Evolutionary conservation across 1,284 basidiomycete genomes (phyloP), one percentile per base, ranked within the genome.

Genomic region (Leccinum pachyderme): DNA sequence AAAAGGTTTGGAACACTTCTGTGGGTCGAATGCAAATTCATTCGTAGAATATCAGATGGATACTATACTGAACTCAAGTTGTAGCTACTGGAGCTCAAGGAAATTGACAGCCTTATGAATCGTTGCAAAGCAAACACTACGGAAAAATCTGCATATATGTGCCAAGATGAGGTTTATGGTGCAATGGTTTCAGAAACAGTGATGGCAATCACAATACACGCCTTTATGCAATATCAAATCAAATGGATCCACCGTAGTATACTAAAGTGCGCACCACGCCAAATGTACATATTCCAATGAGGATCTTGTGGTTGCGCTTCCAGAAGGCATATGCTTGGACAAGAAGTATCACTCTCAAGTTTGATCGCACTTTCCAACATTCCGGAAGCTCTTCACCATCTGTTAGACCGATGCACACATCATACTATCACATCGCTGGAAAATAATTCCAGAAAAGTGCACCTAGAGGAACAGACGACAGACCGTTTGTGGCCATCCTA

Each of bases 261-360:
- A 48, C 2, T 7, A n/a, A 51, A 49, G 41, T 9, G 51, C 63
- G 7, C 28, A 64, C 63, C 13, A 32, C 37, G 28, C 55, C 58
- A 22, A 58, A 54, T 22, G 35, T 37, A 32, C 55, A 57, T 39
- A 54, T 61, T 41, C 64, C 57, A 8, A 58, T 46, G 9, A 64
- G 61, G 12, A 67, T 53, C 54, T 32, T 64, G 52, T 28, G 65
- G 11, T 55, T n/a, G 9, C 52, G 39, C 8, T 54, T 56, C 63
- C 65, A 64, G 54, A 67, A 67, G 2, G 49, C 65, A 5, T 64
- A 67, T 32, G 65, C 67, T 27, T 65, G 61, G 25, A 64, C 55
- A 11, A 65, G 52, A 46, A 64, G 56, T 54, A 64, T 67, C 2
- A 13, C 63, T 67, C 22, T 39, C 5, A 13, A 22, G 18, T 35